Percentiles rank a stretch among this genome's conserved stretches.
These are phyloP conservation scores for Butyriboletus appendiculatus DNA, from an alignment of 1,284 basidiomycete species.

Conservation along the genomic window DNA sequence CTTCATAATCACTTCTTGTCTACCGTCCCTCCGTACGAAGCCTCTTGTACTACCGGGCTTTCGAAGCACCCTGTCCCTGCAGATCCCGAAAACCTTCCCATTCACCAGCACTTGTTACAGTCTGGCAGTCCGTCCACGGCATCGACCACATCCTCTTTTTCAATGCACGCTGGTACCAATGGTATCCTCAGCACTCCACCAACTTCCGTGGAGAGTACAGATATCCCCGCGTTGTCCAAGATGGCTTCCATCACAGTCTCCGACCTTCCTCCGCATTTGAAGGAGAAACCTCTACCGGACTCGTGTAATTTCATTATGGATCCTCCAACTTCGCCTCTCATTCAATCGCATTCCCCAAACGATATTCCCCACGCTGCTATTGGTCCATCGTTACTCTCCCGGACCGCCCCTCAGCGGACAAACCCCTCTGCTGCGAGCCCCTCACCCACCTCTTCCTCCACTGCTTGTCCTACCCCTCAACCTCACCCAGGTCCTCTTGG, in stretches of 20 bases:
- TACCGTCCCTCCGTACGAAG: conserved; percentile 4
- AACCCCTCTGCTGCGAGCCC: conserved; percentile 31
- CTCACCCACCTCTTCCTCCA: conserved; percentile 27
- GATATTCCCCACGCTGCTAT: conserved; percentile 26
- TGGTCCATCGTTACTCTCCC: conserved; percentile 65
- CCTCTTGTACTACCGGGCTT: conserved; percentile 1
- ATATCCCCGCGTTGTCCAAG: conserved; percentile 44
- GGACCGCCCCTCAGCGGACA: conserved; percentile 54
- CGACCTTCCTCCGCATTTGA: conserved; percentile 10
- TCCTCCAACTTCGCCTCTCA: conserved; percentile 25
- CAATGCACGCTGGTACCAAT: conserved; percentile 38
- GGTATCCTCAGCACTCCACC: conserved; percentile 56
- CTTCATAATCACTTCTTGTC: conserved; percentile 23
- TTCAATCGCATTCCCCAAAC: conserved; percentile 25
- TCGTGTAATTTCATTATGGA: conserved; percentile 1
- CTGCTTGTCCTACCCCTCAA: conserved; percentile 27
- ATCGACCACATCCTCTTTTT: conserved; percentile 52
- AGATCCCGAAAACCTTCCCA: conserved; percentile 20
- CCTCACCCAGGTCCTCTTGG: conserved; percentile 25
- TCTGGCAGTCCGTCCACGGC: conserved; percentile 31
- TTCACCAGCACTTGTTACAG: conserved; percentile 31
- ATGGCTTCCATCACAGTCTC: conserved; percentile 40
- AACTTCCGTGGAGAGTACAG: conserved; percentile 50
- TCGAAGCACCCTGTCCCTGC: conserved; percentile 4
- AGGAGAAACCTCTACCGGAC: conserved; percentile 3